Conservation (phyloP, 768 basidiomycete genomes). For the Suillus lakei region DNA sequence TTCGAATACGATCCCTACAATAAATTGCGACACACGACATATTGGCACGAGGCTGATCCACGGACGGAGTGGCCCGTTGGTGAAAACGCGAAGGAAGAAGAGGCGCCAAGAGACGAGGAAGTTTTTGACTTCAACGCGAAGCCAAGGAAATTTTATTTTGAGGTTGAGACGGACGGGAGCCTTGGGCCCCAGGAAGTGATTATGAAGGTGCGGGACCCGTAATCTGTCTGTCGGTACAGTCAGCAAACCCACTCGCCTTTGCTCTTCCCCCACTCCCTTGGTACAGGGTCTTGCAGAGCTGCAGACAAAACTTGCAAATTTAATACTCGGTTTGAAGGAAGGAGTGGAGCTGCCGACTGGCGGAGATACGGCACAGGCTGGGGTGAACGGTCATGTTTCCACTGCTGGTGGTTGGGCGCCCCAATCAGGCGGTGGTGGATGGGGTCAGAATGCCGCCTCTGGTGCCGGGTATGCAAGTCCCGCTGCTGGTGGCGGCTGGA, state of each 20-base stretch:
- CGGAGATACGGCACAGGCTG: constrained; percentile 31
- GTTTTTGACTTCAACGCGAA: constrained; percentile 88
- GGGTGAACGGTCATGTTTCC: constrained; percentile 15
- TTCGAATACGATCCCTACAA: constrained; percentile 99
- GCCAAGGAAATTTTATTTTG: constrained; percentile 90
- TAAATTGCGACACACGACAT: constrained; percentile 91
- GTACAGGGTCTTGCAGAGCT: constrained; percentile 75
- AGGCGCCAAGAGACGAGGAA: constrained; percentile 77
- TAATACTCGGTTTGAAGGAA: constrained; percentile 75
- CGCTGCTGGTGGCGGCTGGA: constrained; percentile 18
- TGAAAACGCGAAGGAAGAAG: constrained; percentile 85
- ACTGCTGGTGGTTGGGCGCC: constrained; percentile 28
- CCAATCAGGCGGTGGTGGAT: constrained; percentile 28
- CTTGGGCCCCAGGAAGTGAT: constrained; percentile 88
- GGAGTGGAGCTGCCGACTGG: constrained; percentile 56
- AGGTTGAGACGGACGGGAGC: constrained; percentile 94
- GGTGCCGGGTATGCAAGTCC: constrained; percentile 39
- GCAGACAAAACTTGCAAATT: constrained; percentile 79
- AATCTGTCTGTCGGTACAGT: neutral
- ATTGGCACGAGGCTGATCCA: constrained; percentile 90
- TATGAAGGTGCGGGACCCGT: constrained; percentile 62
- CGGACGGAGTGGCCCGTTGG: constrained; percentile 91
- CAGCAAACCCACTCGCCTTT: neutral
- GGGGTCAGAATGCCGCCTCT: constrained; percentile 35
- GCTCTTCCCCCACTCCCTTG: neutral